phyloP scores from a whole-genome alignment of 129 eudicot species.

The Artemisia argyi region DNA sequence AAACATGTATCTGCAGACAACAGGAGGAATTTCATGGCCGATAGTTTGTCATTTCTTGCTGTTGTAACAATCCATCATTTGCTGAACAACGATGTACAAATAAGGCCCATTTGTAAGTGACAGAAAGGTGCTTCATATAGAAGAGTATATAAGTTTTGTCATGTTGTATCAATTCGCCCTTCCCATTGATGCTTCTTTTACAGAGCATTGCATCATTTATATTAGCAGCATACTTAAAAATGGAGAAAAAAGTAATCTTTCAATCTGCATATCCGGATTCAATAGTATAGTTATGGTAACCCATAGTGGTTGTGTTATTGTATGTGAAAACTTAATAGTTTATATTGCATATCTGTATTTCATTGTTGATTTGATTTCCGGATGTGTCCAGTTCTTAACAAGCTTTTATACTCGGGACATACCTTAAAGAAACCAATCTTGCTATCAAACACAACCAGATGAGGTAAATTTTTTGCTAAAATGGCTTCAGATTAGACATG shows the following conservation, averaged over 20 bases:
- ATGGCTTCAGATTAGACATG: too few relatives aligned
- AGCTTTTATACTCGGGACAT: too few relatives aligned
- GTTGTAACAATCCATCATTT: slow-evolving; percentile 12
- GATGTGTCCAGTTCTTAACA: too few relatives aligned
- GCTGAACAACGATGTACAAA: slow-evolving; percentile 14
- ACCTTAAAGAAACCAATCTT: too few relatives aligned
- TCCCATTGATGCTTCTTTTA: neutral
- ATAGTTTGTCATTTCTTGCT: slow-evolving; percentile 11
- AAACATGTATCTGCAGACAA: slow-evolving; percentile 20
- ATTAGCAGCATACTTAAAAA: neutral
- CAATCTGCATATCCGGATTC: neutral
- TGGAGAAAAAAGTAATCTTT: neutral
- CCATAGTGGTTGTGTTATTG: neutral
- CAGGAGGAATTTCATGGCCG: slow-evolving; percentile 18
- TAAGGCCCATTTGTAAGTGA: slow-evolving; percentile 20
- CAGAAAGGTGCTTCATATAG: slow-evolving; percentile 24
- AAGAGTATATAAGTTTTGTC: slow-evolving; percentile 35
- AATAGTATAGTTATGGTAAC: neutral
- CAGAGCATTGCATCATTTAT: neutral
- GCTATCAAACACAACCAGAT: too few relatives aligned
- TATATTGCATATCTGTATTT: too few relatives aligned
- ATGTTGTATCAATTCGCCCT: neutral
- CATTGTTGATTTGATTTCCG: too few relatives aligned
- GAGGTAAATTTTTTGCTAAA: too few relatives aligned
- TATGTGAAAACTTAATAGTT: too few relatives aligned